Percentiles rank a stretch among this genome's conserved stretches.
These are phyloP conservation scores for Tuber melanosporum DNA, from an alignment of 495 filamentous ascomycete genomes.

Conservation along the genomic window DNA sequence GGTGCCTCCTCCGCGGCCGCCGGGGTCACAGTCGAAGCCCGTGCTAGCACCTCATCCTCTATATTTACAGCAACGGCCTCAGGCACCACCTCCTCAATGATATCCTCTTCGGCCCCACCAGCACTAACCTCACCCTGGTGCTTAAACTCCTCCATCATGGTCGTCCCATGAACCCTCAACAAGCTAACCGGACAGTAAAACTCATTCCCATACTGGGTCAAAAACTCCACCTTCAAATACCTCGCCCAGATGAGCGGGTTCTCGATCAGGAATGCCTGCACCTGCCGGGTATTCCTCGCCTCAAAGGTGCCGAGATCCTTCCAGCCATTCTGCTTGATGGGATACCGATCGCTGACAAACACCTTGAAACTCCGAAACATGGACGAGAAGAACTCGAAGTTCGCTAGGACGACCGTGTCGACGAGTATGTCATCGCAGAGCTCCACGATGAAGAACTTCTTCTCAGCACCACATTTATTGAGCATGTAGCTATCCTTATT, in stretches of 20 bases:
- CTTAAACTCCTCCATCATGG: constrained; percentile 90
- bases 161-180: constrained; percentile 85
- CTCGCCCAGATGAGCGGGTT: constrained; percentile 93
- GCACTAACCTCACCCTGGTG: constrained; percentile 61
- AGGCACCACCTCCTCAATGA: constrained; percentile 41
- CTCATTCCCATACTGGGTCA: constrained; percentile 91
- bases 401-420: constrained; percentile 90
- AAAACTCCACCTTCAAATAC: constrained; percentile 83
- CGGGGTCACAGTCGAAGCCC: background rate
- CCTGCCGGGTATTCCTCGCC: constrained; percentile 81
- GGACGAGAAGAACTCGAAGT: constrained; percentile 94
- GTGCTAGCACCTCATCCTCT: constrained; percentile 7
- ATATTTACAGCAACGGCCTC: constrained; percentile 43
- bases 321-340: constrained; percentile 88
- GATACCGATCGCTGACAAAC: constrained; percentile 87
- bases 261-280: constrained; percentile 87
- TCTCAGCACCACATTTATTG: constrained; percentile 75
- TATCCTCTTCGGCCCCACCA: constrained; percentile 40
- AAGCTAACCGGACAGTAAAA: constrained; percentile 92
- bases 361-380: constrained; percentile 87
- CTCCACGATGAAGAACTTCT: constrained; percentile 92
- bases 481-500: constrained; percentile 99
- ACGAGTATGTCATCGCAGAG: constrained; percentile 86
- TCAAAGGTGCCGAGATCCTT: constrained; percentile 80
- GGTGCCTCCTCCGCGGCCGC: constrained; percentile 8